Evolutionary conservation across 345 rosid genomes (phyloP).

Genomic region (Acer yangbiense): DNA sequence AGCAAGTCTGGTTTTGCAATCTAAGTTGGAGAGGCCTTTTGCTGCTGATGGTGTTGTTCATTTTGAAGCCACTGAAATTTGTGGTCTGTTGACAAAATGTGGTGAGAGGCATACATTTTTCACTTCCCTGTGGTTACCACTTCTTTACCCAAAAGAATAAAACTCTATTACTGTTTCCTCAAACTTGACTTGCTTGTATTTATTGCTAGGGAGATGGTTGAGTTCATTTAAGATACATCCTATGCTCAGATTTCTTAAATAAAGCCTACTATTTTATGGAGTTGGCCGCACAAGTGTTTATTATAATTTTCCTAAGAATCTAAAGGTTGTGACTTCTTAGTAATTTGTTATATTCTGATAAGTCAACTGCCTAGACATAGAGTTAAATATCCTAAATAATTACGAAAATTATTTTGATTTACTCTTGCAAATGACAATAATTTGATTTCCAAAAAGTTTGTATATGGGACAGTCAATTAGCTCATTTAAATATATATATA

Average conservation of each 20-base stretch:
- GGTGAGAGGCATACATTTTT: constrained; percentile 55
- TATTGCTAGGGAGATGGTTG: not conserved
- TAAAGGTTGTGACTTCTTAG: not conserved
- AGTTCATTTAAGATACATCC: not conserved
- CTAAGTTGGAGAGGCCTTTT: constrained; percentile 43
- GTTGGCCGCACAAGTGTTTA: not conserved
- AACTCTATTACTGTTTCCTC: not conserved
- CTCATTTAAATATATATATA: not conserved
- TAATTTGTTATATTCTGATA: not conserved
- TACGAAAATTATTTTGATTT: not conserved
- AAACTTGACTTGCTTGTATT: not conserved
- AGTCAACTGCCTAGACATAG: not conserved
- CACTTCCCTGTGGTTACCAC: constrained; percentile 35
- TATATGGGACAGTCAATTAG: not conserved
- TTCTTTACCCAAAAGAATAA: not conserved
- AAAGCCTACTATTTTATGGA: not conserved
- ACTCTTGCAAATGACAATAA: not conserved
- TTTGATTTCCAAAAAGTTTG: not conserved
- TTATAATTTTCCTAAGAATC: not conserved
- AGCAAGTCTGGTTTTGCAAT: constrained; percentile 34
- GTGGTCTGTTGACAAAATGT: constrained; percentile 38
- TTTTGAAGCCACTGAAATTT: constrained; percentile 36
- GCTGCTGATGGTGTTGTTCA: constrained; percentile 42
- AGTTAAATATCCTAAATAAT: not conserved
- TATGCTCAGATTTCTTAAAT: not conserved